Percentiles rank a stretch among this genome's conserved stretches.
These are phyloP conservation scores for Naganishia liquefaciens DNA, from an alignment of 1,284 basidiomycete species.

Conservation along the genomic window DNA sequence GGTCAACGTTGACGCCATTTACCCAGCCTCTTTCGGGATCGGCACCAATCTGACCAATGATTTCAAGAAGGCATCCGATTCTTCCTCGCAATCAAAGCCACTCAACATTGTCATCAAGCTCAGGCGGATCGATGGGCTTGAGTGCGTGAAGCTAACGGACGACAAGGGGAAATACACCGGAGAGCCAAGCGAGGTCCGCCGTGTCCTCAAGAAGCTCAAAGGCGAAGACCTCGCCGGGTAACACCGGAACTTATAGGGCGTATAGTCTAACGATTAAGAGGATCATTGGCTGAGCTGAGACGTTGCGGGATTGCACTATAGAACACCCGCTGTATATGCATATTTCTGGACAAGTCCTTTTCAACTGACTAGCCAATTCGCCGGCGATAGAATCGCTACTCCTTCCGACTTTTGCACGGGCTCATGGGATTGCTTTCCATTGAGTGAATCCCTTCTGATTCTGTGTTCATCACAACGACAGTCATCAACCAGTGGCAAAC, in stretches of 20 bases:
- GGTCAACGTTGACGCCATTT: neutral
- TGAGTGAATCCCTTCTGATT: too few species aligned
- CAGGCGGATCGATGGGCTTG: conserved; percentile 66
- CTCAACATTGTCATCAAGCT: conserved; percentile 94
- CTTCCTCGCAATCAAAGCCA: conserved; percentile 68
- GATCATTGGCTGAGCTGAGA: too few species aligned
- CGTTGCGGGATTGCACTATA: too few species aligned
- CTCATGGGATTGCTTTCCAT: too few species aligned
- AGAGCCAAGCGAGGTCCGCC: conserved; percentile 44
- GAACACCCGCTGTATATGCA: too few species aligned
- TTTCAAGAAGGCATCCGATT: conserved; percentile 56
- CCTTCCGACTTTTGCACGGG: too few species aligned
- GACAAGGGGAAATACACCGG: conserved; percentile 69
- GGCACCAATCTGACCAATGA: conserved; percentile 90
- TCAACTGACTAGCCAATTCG: too few species aligned
- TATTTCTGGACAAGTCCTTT: too few species aligned
- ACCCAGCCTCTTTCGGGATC: conserved; percentile 75
- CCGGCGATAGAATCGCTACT: too few species aligned
- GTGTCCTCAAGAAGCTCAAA: conserved; percentile 44
- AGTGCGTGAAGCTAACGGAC: conserved; percentile 89
- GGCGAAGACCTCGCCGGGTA: neutral
- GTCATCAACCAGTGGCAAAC: neutral
- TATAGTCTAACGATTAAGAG: too few species aligned
- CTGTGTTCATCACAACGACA: too few species aligned
- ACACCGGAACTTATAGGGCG: neutral